These are phyloP conservation scores for Beta lomatogona DNA, from an alignment of 179 eudicot genomes.

Conservation along the genomic window DNA sequence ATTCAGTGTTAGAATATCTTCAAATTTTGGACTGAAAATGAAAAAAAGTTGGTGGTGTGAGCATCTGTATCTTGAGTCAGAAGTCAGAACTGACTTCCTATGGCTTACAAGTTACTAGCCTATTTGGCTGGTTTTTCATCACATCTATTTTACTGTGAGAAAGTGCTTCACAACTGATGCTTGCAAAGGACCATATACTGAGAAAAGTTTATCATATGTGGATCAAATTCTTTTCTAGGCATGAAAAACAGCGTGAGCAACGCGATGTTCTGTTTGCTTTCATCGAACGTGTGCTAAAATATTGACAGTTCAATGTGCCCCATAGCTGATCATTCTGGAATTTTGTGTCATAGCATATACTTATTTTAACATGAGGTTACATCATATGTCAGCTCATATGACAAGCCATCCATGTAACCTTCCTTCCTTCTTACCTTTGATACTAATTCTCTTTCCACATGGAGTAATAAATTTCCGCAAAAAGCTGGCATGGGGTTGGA, in stretches of 20 bases:
- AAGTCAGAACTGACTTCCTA: background rate
- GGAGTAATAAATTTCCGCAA: background rate
- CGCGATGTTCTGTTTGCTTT: background rate
- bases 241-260: background rate
- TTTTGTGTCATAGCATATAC: background rate
- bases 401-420: background rate
- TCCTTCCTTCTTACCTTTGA: background rate
- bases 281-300: background rate
- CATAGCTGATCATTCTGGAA: background rate
- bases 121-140: too few relatives aligned
- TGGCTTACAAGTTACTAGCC: background rate
- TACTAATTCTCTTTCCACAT: background rate
- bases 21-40: background rate
- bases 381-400: conserved; percentile 13
- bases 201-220: background rate
- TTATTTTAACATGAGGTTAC: background rate
- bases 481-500: background rate
- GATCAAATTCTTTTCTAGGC: background rate
- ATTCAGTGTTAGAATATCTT: background rate
- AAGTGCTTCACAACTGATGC: background rate
- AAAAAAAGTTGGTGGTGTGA: background rate
- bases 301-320: background rate
- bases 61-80: background rate
- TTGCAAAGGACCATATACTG: background rate
- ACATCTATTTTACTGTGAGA: background rate